These are phyloP conservation scores for Tolypocladium sp. DNA, from an alignment of 2,329 filamentous ascomycete genomes.

Conservation along the genomic window DNA sequence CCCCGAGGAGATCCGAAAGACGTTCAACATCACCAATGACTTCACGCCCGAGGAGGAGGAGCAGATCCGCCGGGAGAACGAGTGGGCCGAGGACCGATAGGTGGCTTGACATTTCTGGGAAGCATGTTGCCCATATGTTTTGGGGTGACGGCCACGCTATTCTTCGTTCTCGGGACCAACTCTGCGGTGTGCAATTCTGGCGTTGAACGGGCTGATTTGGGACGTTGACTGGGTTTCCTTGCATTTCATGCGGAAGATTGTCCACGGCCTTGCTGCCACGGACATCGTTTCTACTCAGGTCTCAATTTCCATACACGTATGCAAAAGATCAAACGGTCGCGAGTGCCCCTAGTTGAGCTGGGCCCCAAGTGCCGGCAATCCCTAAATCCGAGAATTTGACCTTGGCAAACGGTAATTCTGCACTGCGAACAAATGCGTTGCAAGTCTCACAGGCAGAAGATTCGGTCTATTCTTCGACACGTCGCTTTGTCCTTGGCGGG, in stretches of 20 bases:
- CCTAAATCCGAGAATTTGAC: neutral
- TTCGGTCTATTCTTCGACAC: too few species aligned
- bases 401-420: neutral
- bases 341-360: neutral
- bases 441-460: too few species aligned
- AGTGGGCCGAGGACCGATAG: constrained; percentile 81
- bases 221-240: constrained; percentile 4
- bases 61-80: constrained; percentile 87
- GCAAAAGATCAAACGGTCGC: neutral
- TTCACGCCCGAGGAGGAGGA: constrained; percentile 99
- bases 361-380: neutral
- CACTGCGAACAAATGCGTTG: neutral
- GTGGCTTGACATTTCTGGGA: neutral
- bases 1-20: constrained; percentile 97
- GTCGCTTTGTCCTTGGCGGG: neutral
- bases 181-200: constrained; percentile 6
- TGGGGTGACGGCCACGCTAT: neutral
- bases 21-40: constrained; percentile 99
- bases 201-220: constrained; percentile 10
- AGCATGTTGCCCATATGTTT: neutral
- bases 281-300: neutral
- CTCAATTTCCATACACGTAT: neutral
- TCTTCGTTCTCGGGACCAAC: neutral
- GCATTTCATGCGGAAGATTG: neutral
- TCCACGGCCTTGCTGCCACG: neutral